phyloP scores from a whole-genome alignment of 306 rosid genomes.

The Vigna mungo region DNA sequence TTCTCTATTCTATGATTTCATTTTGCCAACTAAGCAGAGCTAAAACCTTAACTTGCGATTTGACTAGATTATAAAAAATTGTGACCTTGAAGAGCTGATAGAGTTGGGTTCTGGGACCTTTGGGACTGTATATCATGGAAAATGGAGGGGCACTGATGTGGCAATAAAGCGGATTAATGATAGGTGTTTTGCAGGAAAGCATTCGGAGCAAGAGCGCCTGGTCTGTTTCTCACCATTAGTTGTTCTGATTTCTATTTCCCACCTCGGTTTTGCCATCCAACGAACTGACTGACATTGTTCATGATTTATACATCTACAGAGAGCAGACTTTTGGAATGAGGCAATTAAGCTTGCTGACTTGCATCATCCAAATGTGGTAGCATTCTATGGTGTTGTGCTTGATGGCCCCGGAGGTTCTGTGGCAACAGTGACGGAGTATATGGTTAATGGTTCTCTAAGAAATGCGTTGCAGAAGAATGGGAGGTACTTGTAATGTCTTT shows the following conservation, averaged over 20 bases:
- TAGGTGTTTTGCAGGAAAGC: conserved; percentile 87
- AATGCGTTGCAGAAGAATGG: conserved; percentile 84
- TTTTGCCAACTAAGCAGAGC: conserved; percentile 36
- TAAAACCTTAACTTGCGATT: conserved; percentile 28
- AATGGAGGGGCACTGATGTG: conserved; percentile 96
- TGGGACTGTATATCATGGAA: conserved; percentile 90
- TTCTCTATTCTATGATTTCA: conserved; percentile 23
- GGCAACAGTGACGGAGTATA: conserved; percentile 94
- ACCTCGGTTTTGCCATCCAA: conserved; percentile 2
- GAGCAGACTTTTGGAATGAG: conserved; percentile 96
- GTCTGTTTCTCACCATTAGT: conserved; percentile 53
- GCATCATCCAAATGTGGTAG: conserved; percentile 97
- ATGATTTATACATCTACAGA: conserved; percentile 56
- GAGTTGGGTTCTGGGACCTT: conserved; percentile 60
- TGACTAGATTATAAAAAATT: conserved; percentile 75
- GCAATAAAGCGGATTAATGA: conserved; percentile 94
- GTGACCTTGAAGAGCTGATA: conserved; percentile 86
- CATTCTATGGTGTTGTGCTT: conserved; percentile 92
- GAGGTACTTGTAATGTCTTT: conserved; percentile 55
- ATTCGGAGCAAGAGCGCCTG: conserved; percentile 93
- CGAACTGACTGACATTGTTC: conserved; percentile 23
- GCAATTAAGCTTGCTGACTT: conserved; percentile 94
- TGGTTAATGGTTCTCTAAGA: conserved; percentile 94
- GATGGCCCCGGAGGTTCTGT: conserved; percentile 93
- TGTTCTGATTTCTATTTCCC: conserved; percentile 27